Evolutionary conservation across 306 rosid genomes (phyloP).

Genomic region (Trifolium pratense): DNA sequence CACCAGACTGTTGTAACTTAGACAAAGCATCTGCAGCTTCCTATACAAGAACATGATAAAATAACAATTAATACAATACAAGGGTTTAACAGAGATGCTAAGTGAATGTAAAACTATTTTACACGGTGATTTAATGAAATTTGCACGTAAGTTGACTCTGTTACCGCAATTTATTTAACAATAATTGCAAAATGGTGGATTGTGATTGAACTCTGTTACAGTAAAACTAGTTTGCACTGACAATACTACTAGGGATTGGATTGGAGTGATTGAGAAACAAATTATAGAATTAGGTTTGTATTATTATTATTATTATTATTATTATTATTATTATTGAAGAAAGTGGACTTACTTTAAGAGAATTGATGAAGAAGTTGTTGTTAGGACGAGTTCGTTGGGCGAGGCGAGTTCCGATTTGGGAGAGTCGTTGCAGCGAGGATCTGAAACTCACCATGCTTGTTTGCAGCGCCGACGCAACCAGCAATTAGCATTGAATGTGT

Average conservation of each 20-base stretch:
- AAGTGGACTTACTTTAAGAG: constrained; percentile 57
- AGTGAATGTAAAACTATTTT: background rate
- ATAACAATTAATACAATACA: background rate
- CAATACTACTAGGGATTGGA: too few species aligned
- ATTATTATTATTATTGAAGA: background rate
- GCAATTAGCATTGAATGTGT: too few species aligned
- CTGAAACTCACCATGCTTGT: constrained; percentile 57
- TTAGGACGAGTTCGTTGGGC: constrained; percentile 57
- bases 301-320: too few species aligned
- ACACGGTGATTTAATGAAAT: background rate
- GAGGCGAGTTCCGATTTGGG: constrained; percentile 64
- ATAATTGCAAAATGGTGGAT: background rate
- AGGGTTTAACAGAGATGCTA: too few species aligned
- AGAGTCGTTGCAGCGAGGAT: constrained; percentile 55
- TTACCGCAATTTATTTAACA: background rate
- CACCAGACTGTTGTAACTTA: constrained; percentile 66
- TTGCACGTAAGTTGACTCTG: background rate
- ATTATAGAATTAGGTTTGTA: background rate
- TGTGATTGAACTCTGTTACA: too few species aligned
- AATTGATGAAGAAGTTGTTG: constrained; percentile 78
- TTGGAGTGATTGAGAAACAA: too few species aligned
- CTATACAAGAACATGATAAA: constrained; percentile 54
- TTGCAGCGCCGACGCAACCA: too few species aligned
- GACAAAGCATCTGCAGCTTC: constrained; percentile 69
- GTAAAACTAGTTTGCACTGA: background rate